A percentile compares a stretch with the other conserved stretches of the same genome.
Evolutionary conservation across 306 rosid species (phyloP).

Genomic region (Sechiopsis laciniata): DNA sequence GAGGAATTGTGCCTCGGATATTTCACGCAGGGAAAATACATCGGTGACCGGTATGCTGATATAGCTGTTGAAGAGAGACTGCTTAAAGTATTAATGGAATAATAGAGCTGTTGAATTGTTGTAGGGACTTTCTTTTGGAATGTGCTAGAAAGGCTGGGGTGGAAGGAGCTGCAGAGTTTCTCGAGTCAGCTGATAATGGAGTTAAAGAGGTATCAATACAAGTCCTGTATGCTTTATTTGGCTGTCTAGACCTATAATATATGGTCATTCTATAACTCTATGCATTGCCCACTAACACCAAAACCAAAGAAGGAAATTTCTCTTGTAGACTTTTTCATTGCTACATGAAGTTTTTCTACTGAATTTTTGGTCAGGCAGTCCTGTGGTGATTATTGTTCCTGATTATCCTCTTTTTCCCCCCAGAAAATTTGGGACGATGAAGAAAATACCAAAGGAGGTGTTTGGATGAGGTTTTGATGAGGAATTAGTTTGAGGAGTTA

Average conservation of each 20-base stretch:
- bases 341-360: not conserved
- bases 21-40: constrained; percentile 76
- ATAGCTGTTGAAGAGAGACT: not conserved
- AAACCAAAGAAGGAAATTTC: not conserved
- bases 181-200: constrained; percentile 62
- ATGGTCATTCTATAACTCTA: not conserved
- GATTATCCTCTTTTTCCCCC: not conserved
- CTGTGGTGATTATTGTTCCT: not conserved
- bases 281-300: not conserved
- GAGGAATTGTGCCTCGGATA: constrained; percentile 72
- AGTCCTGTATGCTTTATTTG: not conserved
- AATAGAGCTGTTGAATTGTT: not conserved
- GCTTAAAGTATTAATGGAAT: not conserved
- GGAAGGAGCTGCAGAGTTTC: constrained; percentile 81
- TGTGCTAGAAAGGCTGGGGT: constrained; percentile 67
- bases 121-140: constrained; percentile 78
- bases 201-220: constrained; percentile 53
- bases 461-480: too few relatives aligned
- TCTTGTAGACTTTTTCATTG: not conserved
- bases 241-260: not conserved
- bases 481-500: too few relatives aligned
- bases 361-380: not conserved
- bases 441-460: not conserved
- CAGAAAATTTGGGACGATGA: not conserved
- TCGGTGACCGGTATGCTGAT: constrained; percentile 63